Evolutionary conservation across 1,284 basidiomycete genomes (phyloP), one percentile per base, ranked within the genome.

Genomic region (Phenoliferia sp.): DNA sequence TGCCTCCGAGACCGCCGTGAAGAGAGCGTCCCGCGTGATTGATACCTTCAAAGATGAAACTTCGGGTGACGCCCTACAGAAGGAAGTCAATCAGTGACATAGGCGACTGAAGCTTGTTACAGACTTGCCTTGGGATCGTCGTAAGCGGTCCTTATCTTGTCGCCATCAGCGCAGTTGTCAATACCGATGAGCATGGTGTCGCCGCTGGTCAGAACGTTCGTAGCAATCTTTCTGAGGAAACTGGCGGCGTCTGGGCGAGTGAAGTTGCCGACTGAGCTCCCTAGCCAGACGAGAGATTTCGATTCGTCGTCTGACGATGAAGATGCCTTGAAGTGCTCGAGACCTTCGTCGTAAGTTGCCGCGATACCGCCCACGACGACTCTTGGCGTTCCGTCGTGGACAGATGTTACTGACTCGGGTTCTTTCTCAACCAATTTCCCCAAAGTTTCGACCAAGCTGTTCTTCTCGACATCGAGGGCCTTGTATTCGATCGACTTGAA

Each of bases 221-320:
- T 26, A 5, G 92, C 91, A 29, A 96, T 82, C 1, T 86, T 85
- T 17, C 84, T 84, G 63, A 99, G 84, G 80, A 99, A 97, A 0
- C 84, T 81, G 1, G 84, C 84, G 9, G 89, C 90, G 32, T 85
- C 88, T 22, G 83, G 82, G 31, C 92, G 86, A n/a, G 83, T 79
- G 78, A 98, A 97, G 81, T 98, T 98, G 17, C 95, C 95, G 17
- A 98, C 81, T 0, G 92, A 93, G 0, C 91, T 95, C 0, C 95
- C 95, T n/a, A 98, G 83, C 83, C 96, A 98, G 67, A 97, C 81
- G 65, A 97, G 81, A 76, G 94, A 92, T 36, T 59, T 68, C 56
- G 64, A 28, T 28, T 54, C 34, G 55, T 61, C 52, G 36, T 32
- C 32, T 34, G 50, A 28, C 29, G 59, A 61, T 4, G 31, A 32